Percentiles rank a stretch among this genome's conserved stretches.
phyloP scores from a whole-genome alignment of 768 basidiomycete genomes.

The Mycena alexandri region DNA sequence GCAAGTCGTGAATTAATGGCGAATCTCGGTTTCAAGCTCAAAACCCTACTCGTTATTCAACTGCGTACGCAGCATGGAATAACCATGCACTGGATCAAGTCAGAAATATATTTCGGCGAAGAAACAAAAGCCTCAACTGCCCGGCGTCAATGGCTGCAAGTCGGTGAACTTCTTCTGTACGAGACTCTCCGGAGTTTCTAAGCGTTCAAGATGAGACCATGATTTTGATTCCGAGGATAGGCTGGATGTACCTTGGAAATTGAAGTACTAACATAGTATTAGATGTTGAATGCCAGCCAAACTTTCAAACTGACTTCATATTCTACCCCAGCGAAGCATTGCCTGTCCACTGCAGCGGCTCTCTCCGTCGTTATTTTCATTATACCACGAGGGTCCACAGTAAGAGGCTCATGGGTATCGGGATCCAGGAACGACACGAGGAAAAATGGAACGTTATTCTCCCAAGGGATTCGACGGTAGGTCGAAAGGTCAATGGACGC shows the following conservation, averaged over 20 bases:
- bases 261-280: conserved; percentile 73
- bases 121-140: conserved; percentile 66
- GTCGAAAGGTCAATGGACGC: conserved; percentile 90
- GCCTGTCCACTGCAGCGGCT: conserved; percentile 62
- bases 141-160: conserved; percentile 87
- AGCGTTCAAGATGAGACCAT: conserved; percentile 25
- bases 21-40: too few species aligned
- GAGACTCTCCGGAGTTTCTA: conserved; percentile 84
- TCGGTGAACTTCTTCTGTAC: conserved; percentile 83
- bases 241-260: conserved; percentile 78
- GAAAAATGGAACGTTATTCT: conserved; percentile 93
- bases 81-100: conserved; percentile 86
- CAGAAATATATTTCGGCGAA: not conserved
- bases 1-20: too few species aligned
- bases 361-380: conserved; percentile 69
- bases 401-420: conserved; percentile 79
- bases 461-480: conserved; percentile 92
- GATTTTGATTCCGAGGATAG: not conserved
- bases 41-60: conserved; percentile 70
- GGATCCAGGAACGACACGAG: conserved; percentile 92
- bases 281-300: conserved; percentile 11
- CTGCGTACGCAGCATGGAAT: conserved; percentile 92
- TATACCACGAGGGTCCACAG: conserved; percentile 89
- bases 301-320: conserved; percentile 77
- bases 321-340: conserved; percentile 90